Conservation (phyloP, 2,329 filamentous ascomycete genomes). For the Alternaria sp. region DNA sequence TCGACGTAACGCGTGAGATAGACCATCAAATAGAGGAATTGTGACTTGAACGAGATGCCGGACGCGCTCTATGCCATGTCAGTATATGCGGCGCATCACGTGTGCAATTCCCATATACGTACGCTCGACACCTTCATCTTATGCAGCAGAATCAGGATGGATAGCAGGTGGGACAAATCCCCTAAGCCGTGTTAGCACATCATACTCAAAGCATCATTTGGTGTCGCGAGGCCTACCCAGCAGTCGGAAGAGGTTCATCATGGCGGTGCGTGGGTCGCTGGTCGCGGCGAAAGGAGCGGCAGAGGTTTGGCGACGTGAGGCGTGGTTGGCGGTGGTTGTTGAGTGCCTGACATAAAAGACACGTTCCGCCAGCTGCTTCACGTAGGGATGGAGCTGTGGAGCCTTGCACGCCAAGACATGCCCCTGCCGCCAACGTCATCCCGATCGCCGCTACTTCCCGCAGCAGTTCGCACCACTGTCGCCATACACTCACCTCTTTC, state of each 20-base stretch:
- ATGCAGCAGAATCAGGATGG: conserved; percentile 91
- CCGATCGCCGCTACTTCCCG: conserved; percentile 18
- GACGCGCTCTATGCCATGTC: conserved; percentile 77
- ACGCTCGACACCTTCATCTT: conserved; percentile 94
- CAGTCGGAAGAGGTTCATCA: conserved; percentile 74
- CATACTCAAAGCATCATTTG: neutral
- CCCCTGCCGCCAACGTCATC: conserved; percentile 30
- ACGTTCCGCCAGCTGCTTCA: conserved; percentile 41
- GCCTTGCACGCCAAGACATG: conserved; percentile 40
- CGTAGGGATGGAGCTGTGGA: conserved; percentile 28
- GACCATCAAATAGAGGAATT: conserved; percentile 91
- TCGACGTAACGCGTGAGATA: conserved; percentile 93
- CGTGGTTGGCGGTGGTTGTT: conserved; percentile 15
- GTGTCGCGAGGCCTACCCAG: conserved; percentile 56
- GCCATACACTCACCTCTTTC: neutral
- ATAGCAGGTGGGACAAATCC: conserved; percentile 93
- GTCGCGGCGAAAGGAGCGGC: conserved; percentile 20
- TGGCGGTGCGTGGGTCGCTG: conserved; percentile 40
- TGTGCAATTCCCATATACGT: conserved; percentile 44
- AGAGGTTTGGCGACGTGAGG: conserved; percentile 20
- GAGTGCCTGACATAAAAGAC: conserved; percentile 39
- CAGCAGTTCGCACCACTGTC: conserved; percentile 2
- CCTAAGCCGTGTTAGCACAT: conserved; percentile 59
- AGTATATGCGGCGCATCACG: conserved; percentile 5
- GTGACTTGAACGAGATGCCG: conserved; percentile 98